Evolutionary conservation across 2,329 filamentous ascomycete species (phyloP).

Genomic region (Neonectria sp.): DNA sequence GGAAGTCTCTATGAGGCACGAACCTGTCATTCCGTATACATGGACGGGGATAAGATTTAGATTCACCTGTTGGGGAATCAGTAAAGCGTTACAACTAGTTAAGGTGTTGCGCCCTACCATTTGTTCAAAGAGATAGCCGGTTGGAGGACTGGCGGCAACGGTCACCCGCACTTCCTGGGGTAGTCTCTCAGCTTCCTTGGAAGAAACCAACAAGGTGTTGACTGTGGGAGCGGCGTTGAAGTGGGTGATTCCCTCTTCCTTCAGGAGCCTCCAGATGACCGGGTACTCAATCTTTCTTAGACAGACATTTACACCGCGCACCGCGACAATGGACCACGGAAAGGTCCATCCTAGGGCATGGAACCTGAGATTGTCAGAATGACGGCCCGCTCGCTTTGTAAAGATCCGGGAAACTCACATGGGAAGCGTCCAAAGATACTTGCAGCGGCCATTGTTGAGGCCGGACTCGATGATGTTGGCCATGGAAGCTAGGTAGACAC

Average conservation of each 20-base stretch:
- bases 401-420: slow-evolving; percentile 75
- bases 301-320: slow-evolving; percentile 95
- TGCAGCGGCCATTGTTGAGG: slow-evolving; percentile 82
- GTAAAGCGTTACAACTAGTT: background rate
- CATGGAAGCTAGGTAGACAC: slow-evolving; percentile 86
- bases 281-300: slow-evolving; percentile 96
- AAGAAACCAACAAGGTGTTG: slow-evolving; percentile 90
- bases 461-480: slow-evolving; percentile 92
- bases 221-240: slow-evolving; percentile 98
- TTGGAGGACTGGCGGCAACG: slow-evolving; percentile 92
- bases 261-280: slow-evolving; percentile 90
- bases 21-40: slow-evolving; percentile 84
- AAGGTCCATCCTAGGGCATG: slow-evolving; percentile 87
- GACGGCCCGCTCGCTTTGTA: background rate
- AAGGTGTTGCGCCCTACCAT: slow-evolving; percentile 72
- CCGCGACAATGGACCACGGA: slow-evolving; percentile 93
- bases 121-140: slow-evolving; percentile 90
- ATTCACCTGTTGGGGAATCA: slow-evolving; percentile 52
- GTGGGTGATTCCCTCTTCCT: slow-evolving; percentile 90
- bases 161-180: slow-evolving; percentile 84
- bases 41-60: slow-evolving; percentile 93
- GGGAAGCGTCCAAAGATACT: slow-evolving; percentile 92
- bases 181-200: slow-evolving; percentile 80
- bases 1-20: background rate
- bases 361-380: slow-evolving; percentile 61